These are phyloP conservation scores for Botryosphaeria dothidea DNA, from an alignment of 2,329 filamentous ascomycete genomes.

Conservation along the genomic window DNA sequence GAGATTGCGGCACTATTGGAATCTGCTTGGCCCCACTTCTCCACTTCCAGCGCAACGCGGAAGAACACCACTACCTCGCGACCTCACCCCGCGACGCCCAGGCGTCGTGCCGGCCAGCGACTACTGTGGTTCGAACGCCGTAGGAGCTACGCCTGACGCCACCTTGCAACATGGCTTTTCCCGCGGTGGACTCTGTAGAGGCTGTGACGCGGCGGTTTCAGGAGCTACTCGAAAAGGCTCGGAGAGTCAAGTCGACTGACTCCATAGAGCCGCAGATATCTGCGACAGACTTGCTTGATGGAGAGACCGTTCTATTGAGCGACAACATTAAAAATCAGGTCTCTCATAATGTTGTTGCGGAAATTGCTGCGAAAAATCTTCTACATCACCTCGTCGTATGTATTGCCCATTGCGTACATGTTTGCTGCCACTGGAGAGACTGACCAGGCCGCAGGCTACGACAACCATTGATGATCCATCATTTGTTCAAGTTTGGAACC, in stretches of 20 bases:
- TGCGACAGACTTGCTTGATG: constrained; percentile 39
- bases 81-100: background rate
- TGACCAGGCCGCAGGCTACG: constrained; percentile 59
- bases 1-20: background rate
- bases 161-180: constrained; percentile 29
- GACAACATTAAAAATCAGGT: constrained; percentile 45
- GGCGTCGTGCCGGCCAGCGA: background rate
- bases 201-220: constrained; percentile 37
- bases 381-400: constrained; percentile 80
- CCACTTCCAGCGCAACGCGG: too few relatives aligned
- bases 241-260: constrained; percentile 39
- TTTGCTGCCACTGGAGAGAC: background rate
- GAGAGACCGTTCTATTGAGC: constrained; percentile 30
- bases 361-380: constrained; percentile 77
- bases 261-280: constrained; percentile 48
- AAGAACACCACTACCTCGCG: background rate
- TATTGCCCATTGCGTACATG: background rate
- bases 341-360: constrained; percentile 66
- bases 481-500: constrained; percentile 87
- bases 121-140: background rate
- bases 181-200: constrained; percentile 28
- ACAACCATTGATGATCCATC: constrained; percentile 74
- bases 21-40: background rate
- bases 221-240: constrained; percentile 43
- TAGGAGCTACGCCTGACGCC: too few relatives aligned